Evolutionary conservation across 352 stramenopile genomes (phyloP).

Genomic region (Globisporangium canariense): DNA sequence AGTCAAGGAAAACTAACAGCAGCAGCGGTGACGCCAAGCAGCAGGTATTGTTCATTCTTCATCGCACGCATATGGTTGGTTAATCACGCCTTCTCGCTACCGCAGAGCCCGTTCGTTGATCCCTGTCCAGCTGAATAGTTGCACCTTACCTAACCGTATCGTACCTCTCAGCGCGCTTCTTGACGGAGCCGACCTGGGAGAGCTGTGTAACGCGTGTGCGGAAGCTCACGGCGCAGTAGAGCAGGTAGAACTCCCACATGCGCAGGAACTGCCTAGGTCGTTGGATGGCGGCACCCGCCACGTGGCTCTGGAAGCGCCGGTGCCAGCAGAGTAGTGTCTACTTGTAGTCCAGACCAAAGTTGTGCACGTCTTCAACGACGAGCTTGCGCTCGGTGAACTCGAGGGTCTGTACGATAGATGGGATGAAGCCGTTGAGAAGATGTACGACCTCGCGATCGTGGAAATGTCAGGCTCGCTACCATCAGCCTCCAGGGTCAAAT

Average conservation of each 20-base stretch:
- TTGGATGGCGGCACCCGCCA: slow-evolving; percentile 66
- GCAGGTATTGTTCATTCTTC: slow-evolving; percentile 5
- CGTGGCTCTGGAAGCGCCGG: slow-evolving; percentile 71
- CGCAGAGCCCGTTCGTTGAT: not conserved
- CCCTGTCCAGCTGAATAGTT: not conserved
- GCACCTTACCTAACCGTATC: slow-evolving; percentile 56
- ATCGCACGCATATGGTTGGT: not conserved
- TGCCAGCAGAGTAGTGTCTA: slow-evolving; percentile 87
- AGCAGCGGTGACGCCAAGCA: not conserved
- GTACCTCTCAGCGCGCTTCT: slow-evolving; percentile 73
- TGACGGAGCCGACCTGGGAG: slow-evolving; percentile 78
- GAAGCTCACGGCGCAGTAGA: slow-evolving; percentile 86
- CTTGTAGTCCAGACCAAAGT: slow-evolving; percentile 84
- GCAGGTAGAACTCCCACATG: slow-evolving; percentile 88
- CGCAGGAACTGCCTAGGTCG: slow-evolving; percentile 75
- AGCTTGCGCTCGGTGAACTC: slow-evolving; percentile 70
- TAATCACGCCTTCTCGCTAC: slow-evolving; percentile 4
- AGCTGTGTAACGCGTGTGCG: slow-evolving; percentile 77
- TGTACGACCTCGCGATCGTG: slow-evolving; percentile 26
- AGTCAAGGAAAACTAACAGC: too few relatives aligned
- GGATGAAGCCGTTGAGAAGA: slow-evolving; percentile 85
- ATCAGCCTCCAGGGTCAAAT: too few relatives aligned
- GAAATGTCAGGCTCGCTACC: too few relatives aligned
- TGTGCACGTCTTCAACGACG: slow-evolving; percentile 76
- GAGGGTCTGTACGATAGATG: slow-evolving; percentile 72